Percentiles rank a stretch among this genome's conserved stretches.
Evolutionary conservation across 2,329 filamentous ascomycete species (phyloP).

Genomic region (Stemphylium lycopersici): DNA sequence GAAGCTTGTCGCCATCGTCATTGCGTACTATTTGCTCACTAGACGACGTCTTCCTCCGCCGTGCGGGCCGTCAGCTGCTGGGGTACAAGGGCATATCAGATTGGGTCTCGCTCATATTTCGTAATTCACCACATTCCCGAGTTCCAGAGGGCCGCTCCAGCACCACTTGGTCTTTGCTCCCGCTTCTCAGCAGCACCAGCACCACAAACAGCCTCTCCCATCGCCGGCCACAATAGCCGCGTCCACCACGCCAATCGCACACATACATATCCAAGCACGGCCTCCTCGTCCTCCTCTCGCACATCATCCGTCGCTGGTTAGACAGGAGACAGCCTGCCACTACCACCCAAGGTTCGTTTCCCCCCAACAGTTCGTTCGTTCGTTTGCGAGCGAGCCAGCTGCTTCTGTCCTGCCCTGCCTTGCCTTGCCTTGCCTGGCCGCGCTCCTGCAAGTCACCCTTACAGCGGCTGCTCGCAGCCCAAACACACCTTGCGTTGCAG

Average conservation of each 20-base stretch:
- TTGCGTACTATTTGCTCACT: slow-evolving; percentile 25
- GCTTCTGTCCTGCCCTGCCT: neutral
- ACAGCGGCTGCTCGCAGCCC: slow-evolving; percentile 29
- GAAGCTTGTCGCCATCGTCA: slow-evolving; percentile 20
- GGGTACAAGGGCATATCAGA: slow-evolving; percentile 19
- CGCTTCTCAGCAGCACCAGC: slow-evolving; percentile 4
- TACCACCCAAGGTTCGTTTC: slow-evolving; percentile 9
- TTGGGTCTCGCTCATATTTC: slow-evolving; percentile 21
- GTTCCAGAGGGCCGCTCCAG: slow-evolving; percentile 3
- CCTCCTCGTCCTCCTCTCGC: slow-evolving; percentile 5
- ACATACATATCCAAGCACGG: slow-evolving; percentile 8
- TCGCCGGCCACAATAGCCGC: slow-evolving; percentile 8
- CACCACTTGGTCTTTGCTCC: slow-evolving; percentile 9
- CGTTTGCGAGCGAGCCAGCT: neutral
- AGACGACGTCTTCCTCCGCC: slow-evolving; percentile 21
- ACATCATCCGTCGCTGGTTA: slow-evolving; percentile 13
- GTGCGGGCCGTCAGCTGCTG: slow-evolving; percentile 31
- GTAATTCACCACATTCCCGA: slow-evolving; percentile 15
- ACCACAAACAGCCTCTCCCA: neutral
- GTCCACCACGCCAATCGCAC: slow-evolving; percentile 8
- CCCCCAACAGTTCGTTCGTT: neutral
- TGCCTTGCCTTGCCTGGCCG: slow-evolving; percentile 6
- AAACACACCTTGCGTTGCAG: slow-evolving; percentile 9
- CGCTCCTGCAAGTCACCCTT: slow-evolving; percentile 26
- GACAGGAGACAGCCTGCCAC: neutral